These are phyloP conservation scores for Domatiomyces globalis DNA, from an alignment of 2,329 filamentous ascomycete genomes.

Conservation along the genomic window DNA sequence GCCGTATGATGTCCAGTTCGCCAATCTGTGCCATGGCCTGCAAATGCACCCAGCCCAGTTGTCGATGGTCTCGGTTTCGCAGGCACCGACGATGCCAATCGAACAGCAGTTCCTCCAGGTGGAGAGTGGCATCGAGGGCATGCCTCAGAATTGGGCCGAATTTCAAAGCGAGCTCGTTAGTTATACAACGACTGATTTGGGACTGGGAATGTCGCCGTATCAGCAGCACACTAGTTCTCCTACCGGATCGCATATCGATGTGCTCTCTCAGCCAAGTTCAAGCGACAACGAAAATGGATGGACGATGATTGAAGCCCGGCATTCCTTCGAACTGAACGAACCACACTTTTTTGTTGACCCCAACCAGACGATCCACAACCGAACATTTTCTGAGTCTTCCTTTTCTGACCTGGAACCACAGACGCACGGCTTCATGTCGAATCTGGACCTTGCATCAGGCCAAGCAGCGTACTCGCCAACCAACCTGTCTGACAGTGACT, in stretches of 20 bases:
- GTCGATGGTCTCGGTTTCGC: slow-evolving; percentile 42
- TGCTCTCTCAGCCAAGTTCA: slow-evolving; percentile 67
- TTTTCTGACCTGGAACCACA: slow-evolving; percentile 52
- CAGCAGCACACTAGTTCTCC: slow-evolving; percentile 48
- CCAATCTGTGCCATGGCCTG: slow-evolving; percentile 42
- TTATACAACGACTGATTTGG: slow-evolving; percentile 34
- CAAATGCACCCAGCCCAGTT: slow-evolving; percentile 35
- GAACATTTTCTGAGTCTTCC: slow-evolving; percentile 75
- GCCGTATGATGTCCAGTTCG: slow-evolving; percentile 41
- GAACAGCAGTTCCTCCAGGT: slow-evolving; percentile 46
- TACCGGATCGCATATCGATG: slow-evolving; percentile 68
- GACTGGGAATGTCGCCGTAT: slow-evolving; percentile 31
- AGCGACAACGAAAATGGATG: slow-evolving; percentile 66
- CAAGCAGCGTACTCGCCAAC: slow-evolving; percentile 70
- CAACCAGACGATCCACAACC: slow-evolving; percentile 73
- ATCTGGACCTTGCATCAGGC: slow-evolving; percentile 66
- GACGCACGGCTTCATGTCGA: slow-evolving; percentile 53
- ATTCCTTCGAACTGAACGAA: slow-evolving; percentile 54
- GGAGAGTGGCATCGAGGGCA: slow-evolving; percentile 45
- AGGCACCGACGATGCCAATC: slow-evolving; percentile 49
- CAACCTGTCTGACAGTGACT: slow-evolving; percentile 60
- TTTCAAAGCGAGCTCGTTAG: slow-evolving; percentile 57
- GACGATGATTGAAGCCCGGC: slow-evolving; percentile 64
- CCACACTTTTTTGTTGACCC: slow-evolving; percentile 73
- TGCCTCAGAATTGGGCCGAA: slow-evolving; percentile 63